Evolutionary conservation across 768 basidiomycete genomes (phyloP), one percentile per base, ranked within the genome.

Genomic region (Lepiota brunneoincarnata): DNA sequence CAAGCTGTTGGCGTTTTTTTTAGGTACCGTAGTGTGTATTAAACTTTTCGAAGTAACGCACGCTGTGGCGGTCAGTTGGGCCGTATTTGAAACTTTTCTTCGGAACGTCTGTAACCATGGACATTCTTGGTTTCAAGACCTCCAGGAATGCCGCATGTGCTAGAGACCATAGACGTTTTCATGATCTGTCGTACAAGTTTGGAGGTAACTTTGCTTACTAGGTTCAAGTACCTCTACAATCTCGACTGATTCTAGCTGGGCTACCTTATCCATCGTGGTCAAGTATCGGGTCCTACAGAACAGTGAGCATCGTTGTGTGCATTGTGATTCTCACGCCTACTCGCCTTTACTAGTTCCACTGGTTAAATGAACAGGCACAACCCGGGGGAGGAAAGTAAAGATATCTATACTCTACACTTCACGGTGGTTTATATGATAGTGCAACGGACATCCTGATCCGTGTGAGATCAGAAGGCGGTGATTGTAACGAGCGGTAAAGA

Each of bases 71-170:
- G 37, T 76, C 79, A 23, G 69, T 74, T 14, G 61, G 46, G 1
- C 84, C 83, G 59, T 82, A 88, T 47, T 76, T 67, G 69, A 87
- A 85, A 0, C 82, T 81, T 61, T 74, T 77, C 39, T 26, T 54
- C 14, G 7, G 20, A 9, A 54, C 44, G n/a, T 39, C 44, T 12
- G 43, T 45, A 4, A 54, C 11, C 6, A 7, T 38, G 14, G 50
- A 42, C 17, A 28, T 14, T 15, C 34, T 46, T 14, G 45, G 21
- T 12, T 46, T 26, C 7, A 46, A 46, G 14, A 40, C 15, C 11
- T 45, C 21, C 24, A 18, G 26, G 23, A 54, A 54, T 5, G 52
- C 52, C 34, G 20, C 2, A 14, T 11, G 15, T 20, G 52, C 52
- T 54, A 14, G 1, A 3, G 6, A 9, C 4, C 2, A 20, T 28